Percentiles rank a stretch among this genome's conserved stretches.
phyloP scores from a whole-genome alignment of 1,284 basidiomycete species.

The Rhizoctonia solani region DNA sequence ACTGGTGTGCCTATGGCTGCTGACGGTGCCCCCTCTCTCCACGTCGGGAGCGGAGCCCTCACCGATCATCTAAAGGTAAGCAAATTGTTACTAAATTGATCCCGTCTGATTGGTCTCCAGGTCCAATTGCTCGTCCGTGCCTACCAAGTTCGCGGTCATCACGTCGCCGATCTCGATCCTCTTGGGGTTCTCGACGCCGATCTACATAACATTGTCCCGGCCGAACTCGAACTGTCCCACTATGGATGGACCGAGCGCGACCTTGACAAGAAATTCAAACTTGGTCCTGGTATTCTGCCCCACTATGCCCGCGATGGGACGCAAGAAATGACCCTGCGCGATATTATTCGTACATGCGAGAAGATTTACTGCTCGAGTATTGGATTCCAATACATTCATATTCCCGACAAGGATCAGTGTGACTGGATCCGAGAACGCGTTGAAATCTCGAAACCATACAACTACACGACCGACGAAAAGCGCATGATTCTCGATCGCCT shows the following conservation, averaged over 20 bases:
- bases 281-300: slow-evolving; percentile 95
- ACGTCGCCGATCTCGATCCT: slow-evolving; percentile 94
- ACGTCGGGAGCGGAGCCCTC: slow-evolving; percentile 64
- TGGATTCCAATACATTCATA: slow-evolving; percentile 97
- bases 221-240: slow-evolving; percentile 87
- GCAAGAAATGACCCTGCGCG: slow-evolving; percentile 85
- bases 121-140: slow-evolving; percentile 96
- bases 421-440: slow-evolving; percentile 99
- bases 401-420: slow-evolving; percentile 97
- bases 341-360: slow-evolving; percentile 91
- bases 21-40: slow-evolving; percentile 82
- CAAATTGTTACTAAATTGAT: background rate
- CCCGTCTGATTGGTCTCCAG: slow-evolving; percentile 50
- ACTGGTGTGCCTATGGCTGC: slow-evolving; percentile 62
- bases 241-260: slow-evolving; percentile 96
- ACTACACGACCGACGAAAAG: slow-evolving; percentile 97
- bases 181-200: slow-evolving; percentile 92
- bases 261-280: slow-evolving; percentile 90
- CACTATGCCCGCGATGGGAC: slow-evolving; percentile 87
- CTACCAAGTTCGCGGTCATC: slow-evolving; percentile 98
- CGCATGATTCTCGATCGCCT: slow-evolving; percentile 98
- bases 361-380: slow-evolving; percentile 96
- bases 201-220: slow-evolving; percentile 72
- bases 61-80: slow-evolving; percentile 93
- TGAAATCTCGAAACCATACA: slow-evolving; percentile 97